Conservation (phyloP, 129 eudicot genomes). For the Helianthus annuus region DNA sequence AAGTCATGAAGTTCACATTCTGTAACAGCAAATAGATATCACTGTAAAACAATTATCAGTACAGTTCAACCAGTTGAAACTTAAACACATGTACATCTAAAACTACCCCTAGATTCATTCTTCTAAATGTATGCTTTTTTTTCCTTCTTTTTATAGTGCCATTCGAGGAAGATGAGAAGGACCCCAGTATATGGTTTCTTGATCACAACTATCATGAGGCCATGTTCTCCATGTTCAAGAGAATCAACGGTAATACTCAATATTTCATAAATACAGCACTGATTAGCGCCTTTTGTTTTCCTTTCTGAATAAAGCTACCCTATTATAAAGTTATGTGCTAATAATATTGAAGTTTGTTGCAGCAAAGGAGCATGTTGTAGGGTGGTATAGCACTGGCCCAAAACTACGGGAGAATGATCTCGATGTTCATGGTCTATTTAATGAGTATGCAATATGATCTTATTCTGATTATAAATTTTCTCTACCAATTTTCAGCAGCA, state of each 20-base stretch:
- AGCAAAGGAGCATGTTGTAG: slow-evolving; percentile 98
- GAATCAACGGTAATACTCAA: slow-evolving; percentile 71
- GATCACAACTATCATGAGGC: slow-evolving; percentile 96
- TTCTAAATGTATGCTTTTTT: slow-evolving; percentile 10
- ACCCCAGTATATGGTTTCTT: slow-evolving; percentile 93
- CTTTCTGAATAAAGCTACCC: not conserved
- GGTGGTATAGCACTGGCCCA: slow-evolving; percentile 99
- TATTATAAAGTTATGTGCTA: not conserved
- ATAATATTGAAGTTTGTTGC: slow-evolving; percentile 29
- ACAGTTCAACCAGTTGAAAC: not conserved
- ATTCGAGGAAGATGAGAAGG: slow-evolving; percentile 92
- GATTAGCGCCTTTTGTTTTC: not conserved
- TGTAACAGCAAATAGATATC: not conserved
- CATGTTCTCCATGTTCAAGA: slow-evolving; percentile 95
- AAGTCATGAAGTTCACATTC: not conserved
- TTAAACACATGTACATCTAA: not conserved
- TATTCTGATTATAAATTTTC: not conserved
- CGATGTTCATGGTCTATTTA: slow-evolving; percentile 76
- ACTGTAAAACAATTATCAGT: not conserved
- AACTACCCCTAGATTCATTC: not conserved
- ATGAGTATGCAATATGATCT: slow-evolving; percentile 56
- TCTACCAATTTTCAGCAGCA: not conserved
- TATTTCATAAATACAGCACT: not conserved
- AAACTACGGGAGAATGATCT: slow-evolving; percentile 91
- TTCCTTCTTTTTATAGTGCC: slow-evolving; percentile 86